Base-by-base conservation (phyloP, 1,139 yeast species). In the Scheffersomyces parashehatae region DNA sequence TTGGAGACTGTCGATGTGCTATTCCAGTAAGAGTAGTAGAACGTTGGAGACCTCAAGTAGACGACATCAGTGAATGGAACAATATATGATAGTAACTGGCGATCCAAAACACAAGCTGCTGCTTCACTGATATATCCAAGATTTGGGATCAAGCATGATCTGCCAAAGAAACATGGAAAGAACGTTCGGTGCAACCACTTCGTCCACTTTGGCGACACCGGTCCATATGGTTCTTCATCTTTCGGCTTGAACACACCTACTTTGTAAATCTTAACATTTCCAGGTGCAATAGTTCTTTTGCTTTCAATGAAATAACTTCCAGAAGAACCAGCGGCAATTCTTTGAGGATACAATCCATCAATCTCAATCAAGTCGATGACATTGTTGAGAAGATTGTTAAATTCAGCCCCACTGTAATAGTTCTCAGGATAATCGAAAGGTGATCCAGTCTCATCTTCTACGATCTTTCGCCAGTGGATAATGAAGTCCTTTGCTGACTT, bases 221-320 rank as follows among this genome's bases (percentile, higher is more conserved):
- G 88, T 0, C 91, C 93, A 56, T 85, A 85, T 0, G 91, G 93
- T 52, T 85, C 91, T 60, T 85, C 93, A 60, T 85, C 89, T 56
- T 84, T 84, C 5, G 93, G 93, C 58, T 85, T 85, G 68, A 85
- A 85, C 3, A 85, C 83, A 0, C 85, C 91, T 5, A 75, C 75
- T 36, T 52, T 60, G 33, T 50, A 47, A 8, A 53, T 47, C 7
- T 42, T 26, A 9, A 37, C 41, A 7, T 33, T 28, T 15, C 47
- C 15, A 41, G 37, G 9, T 28, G 12, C 30, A n/a, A 35, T 39
- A 7, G 64, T 59, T 35, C 62, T 58, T 28, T 64, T 62, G 2
- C 55, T 42, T 2, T 68, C 72, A 3, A 84, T 68, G 57, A 85
- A 85, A 55, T 85, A 85, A 44, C 87, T 81, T 1, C 93, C 91